Evolutionary conservation across 768 basidiomycete genomes (phyloP), one percentile per base, ranked within the genome.

Genomic region (Agaricus blazei): DNA sequence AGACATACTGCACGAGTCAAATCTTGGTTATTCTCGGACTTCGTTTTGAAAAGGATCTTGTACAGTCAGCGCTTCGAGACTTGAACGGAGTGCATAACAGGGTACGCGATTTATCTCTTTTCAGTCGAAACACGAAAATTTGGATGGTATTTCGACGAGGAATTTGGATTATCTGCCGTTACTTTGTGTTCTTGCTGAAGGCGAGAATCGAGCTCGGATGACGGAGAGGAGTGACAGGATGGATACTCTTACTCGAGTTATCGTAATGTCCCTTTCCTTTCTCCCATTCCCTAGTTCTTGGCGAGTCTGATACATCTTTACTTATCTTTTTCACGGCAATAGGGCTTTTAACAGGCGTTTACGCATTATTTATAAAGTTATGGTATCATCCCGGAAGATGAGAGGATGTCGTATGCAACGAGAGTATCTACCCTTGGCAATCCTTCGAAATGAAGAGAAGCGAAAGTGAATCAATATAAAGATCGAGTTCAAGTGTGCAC

Each of bases 381-480:
- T 63, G 77, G 80, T 34, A 75, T 93, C 45, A 70, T 92, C 8
- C 77, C 85, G 0, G 75, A 79, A 31, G 73, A 76, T 2, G 87
- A 91, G 61, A 78, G 79, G 45, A 68, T 67, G 11, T 64, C 92
- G 9, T 80, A 85, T 60, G 72, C 70, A 43, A 76, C 75, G 46
- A 77, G 75, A 51, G 60, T 77, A 9, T 74, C 75, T 8, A 62
- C 72, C n/a, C 68, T 85, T 47, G 68, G 63, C 9, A 88, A 98
- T 67, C 79, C 86, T 19, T 79, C 82, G 1, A 82, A 79, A 64
- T 78, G 88, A 54, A 74, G 97, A 61, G 93, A 96, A 60, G 68
- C 86, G 34, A 99, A 97, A 74, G 97, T 99, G 60, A 85, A 82
- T 58, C 94, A 95, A 65, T 98, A 84, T 28, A 80, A 83, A 52